These are phyloP conservation scores for Striga hermonthica DNA, from an alignment of 305 asterid genomes.

Conservation along the genomic window DNA sequence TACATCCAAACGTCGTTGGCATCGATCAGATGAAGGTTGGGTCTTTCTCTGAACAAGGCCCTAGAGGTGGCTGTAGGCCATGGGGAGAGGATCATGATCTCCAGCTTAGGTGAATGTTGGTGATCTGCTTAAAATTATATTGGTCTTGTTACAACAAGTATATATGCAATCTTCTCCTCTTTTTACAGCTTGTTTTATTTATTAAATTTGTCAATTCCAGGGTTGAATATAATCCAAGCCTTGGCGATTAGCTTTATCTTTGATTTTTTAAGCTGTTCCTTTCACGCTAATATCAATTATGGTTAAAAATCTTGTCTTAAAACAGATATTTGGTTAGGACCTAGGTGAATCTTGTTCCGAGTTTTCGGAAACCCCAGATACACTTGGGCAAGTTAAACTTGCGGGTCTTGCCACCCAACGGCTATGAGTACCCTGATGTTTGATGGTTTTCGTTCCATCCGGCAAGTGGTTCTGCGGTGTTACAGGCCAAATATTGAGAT, in stretches of 20 bases:
- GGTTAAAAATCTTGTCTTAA: conserved; percentile 9
- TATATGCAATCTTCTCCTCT: too few relatives aligned
- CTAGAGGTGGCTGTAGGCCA: conserved; percentile 56
- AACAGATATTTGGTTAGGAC: conserved; percentile 10
- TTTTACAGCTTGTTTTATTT: conserved; percentile 26
- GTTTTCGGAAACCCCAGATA: conserved; percentile 17
- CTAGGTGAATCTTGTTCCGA: conserved; percentile 19
- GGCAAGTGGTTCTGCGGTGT: conserved; percentile 5
- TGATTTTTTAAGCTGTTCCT: conserved; percentile 7
- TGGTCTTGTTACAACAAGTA: conserved; percentile 3
- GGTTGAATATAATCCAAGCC: conserved; percentile 10
- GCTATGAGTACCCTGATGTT: conserved; percentile 16
- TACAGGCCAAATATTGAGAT: conserved; percentile 23
- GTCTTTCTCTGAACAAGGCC: conserved; percentile 45
- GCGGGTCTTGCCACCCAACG: conserved; percentile 1
- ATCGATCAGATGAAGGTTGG: conserved; percentile 78
- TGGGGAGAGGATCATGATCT: conserved; percentile 91
- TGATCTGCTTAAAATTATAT: conserved; percentile 25
- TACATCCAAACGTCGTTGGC: conserved; percentile 82
- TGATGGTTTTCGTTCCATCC: conserved; percentile 17
- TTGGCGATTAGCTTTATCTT: conserved; percentile 16
- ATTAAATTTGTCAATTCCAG: conserved; percentile 16
- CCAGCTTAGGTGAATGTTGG: conserved; percentile 71
- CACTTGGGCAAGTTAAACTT: conserved; percentile 23
- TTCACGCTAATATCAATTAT: conserved; percentile 15